Evolutionary conservation across 2,329 filamentous ascomycete species (phyloP).

Genomic region (Westerdykella ornata): DNA sequence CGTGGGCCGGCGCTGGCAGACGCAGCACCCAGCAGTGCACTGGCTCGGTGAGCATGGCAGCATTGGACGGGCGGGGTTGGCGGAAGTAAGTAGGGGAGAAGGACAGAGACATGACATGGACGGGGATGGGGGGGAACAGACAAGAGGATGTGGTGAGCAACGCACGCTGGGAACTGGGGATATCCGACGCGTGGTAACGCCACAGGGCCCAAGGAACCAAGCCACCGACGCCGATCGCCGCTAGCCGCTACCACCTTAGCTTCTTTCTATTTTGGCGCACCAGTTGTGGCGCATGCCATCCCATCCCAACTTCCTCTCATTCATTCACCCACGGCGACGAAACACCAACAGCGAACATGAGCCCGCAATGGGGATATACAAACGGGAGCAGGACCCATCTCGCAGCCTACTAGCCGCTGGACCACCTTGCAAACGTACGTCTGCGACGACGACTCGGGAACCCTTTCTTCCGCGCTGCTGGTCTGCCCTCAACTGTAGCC

Average conservation of each 20-base stretch:
- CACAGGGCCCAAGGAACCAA: neutral
- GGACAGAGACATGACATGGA: conserved; percentile 4
- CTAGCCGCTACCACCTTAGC: neutral
- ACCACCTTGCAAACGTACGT: no score
- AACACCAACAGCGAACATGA: no score
- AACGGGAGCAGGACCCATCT: no score
- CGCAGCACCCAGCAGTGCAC: conserved; percentile 14
- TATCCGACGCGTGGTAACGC: neutral
- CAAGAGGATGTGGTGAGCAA: conserved; percentile 28
- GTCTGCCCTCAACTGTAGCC: no score
- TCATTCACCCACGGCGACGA: neutral
- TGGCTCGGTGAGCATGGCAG: conserved; percentile 11
- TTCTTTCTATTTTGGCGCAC: neutral
- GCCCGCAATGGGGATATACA: no score
- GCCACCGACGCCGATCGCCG: neutral
- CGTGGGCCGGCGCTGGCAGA: neutral
- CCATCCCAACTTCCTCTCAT: neutral
- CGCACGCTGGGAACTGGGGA: conserved; percentile 9
- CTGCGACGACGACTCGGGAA: no score
- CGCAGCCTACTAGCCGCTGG: no score
- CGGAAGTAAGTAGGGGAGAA: conserved; percentile 9
- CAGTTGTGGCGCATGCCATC: neutral
- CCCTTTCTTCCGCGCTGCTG: no score
- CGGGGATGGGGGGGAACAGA: conserved; percentile 2
- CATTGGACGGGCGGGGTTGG: conserved; percentile 17